Percentiles rank a stretch among this genome's conserved stretches.
Evolutionary conservation across 2,329 filamentous ascomycete species (phyloP).

Genomic region (Colletotrichum sidae): DNA sequence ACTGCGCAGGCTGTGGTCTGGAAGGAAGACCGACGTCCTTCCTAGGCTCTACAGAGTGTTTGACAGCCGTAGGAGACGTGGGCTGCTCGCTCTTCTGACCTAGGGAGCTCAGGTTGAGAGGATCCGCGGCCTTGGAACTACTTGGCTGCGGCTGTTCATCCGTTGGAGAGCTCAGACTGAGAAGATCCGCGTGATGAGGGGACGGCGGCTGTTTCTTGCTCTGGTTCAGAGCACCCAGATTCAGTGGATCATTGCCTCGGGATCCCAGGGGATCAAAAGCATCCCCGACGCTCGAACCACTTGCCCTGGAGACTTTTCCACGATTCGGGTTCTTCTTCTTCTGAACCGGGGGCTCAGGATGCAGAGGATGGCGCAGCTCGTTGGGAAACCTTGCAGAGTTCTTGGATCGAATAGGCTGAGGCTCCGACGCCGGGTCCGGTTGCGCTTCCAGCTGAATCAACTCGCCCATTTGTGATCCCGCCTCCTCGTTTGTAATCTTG

Average conservation of each 20-base stretch:
- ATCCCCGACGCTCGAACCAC: constrained; percentile 7
- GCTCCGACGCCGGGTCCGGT: constrained; percentile 22
- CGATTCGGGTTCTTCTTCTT: constrained; percentile 25
- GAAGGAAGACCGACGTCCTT: constrained; percentile 7
- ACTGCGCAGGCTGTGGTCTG: constrained; percentile 13
- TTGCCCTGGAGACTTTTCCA: constrained; percentile 21
- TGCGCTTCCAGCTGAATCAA: constrained; percentile 58
- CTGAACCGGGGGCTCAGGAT: constrained; percentile 27
- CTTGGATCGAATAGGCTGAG: constrained; percentile 38
- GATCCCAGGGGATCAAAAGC: constrained; percentile 22
- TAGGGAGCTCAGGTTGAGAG: constrained; percentile 12
- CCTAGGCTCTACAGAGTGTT: not conserved
- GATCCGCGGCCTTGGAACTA: not conserved
- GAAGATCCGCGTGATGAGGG: constrained; percentile 19
- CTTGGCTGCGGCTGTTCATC: not conserved
- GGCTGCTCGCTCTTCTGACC: constrained; percentile 1
- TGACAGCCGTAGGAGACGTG: not conserved
- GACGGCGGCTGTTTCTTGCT: constrained; percentile 14
- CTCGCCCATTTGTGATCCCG: constrained; percentile 44
- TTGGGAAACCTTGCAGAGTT: constrained; percentile 26
- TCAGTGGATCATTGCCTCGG: constrained; percentile 16
- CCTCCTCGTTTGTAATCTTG: constrained; percentile 46
- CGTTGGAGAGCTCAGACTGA: constrained; percentile 6
- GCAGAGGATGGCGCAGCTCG: constrained; percentile 33
- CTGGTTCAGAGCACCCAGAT: constrained; percentile 6